Percentiles rank a stretch among this genome's conserved stretches.
Conservation (phyloP, 2,329 filamentous ascomycete species). For the Fusarium abutilonis region DNA sequence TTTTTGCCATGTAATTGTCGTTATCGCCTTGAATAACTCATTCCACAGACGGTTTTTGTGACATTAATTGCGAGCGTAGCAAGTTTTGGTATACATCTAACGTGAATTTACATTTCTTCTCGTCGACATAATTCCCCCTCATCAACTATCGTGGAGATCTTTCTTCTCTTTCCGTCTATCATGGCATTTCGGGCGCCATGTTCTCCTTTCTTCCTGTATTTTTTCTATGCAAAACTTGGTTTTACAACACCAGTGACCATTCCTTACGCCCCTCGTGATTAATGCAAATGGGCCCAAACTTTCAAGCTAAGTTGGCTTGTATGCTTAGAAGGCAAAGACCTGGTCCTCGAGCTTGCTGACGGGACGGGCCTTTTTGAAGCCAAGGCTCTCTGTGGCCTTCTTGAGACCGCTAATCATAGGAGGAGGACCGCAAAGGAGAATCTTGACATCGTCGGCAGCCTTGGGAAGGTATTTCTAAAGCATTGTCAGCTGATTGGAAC, state of each 20-base stretch:
- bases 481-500: slow-evolving; percentile 34
- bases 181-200: slow-evolving; percentile 1
- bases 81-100: slow-evolving; percentile 11
- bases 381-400: slow-evolving; percentile 89
- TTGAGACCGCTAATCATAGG: slow-evolving; percentile 98
- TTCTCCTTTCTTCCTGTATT: slow-evolving; percentile 14
- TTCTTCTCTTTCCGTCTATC: neutral
- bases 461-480: slow-evolving; percentile 79
- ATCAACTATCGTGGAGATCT: slow-evolving; percentile 1
- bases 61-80: slow-evolving; percentile 4
- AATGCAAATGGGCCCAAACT: slow-evolving; percentile 1
- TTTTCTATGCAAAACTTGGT: slow-evolving; percentile 20
- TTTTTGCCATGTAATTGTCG: slow-evolving; percentile 20
- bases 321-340: slow-evolving; percentile 84
- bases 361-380: slow-evolving; percentile 90
- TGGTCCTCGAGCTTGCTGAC: slow-evolving; percentile 99
- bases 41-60: neutral
- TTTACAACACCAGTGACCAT: slow-evolving; percentile 14
- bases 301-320: neutral
- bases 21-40: slow-evolving; percentile 1
- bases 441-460: slow-evolving; percentile 87
- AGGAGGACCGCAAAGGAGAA: slow-evolving; percentile 92
- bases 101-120: slow-evolving; percentile 22
- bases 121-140: slow-evolving; percentile 6
- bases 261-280: neutral